phyloP scores from a whole-genome alignment of 176 grass and related monocot genomes.

The Aegilops longissima region DNA sequence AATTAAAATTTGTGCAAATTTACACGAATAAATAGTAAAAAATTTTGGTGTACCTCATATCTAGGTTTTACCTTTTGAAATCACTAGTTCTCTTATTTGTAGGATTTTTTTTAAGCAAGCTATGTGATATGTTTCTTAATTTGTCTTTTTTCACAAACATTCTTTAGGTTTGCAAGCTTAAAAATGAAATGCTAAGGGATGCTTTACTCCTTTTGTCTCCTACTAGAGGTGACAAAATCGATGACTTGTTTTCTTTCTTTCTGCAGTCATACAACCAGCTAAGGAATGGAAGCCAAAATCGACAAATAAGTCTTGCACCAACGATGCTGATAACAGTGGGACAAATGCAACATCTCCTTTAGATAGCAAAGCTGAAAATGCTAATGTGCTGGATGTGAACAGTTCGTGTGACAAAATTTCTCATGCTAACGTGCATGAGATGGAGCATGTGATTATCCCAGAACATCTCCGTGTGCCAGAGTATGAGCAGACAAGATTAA shows the following conservation, averaged over 20 bases:
- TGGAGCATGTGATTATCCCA: conserved; percentile 75
- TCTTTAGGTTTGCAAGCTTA: not conserved
- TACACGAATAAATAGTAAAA: not conserved
- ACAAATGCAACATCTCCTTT: conserved; percentile 34
- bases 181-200: conserved; percentile 3
- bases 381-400: conserved; percentile 28
- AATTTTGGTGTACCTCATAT: not conserved
- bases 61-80: not conserved
- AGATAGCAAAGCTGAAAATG: conserved; percentile 32
- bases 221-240: not conserved
- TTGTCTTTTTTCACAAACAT: not conserved
- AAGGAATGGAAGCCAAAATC: conserved; percentile 85
- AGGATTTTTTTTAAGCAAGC: not conserved
- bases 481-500: conserved; percentile 56
- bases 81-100: not conserved
- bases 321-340: conserved; percentile 9
- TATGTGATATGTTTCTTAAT: not conserved
- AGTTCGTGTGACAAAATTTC: conserved; percentile 51
- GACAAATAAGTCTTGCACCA: conserved; percentile 40
- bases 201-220: not conserved
- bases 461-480: conserved; percentile 73
- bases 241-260: conserved; percentile 1
- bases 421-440: conserved; percentile 46
- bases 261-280: conserved; percentile 43
- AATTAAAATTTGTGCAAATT: not conserved